Conservation (phyloP, 1,284 basidiomycete genomes). For the Anthracocystis panici-leucophaei region DNA sequence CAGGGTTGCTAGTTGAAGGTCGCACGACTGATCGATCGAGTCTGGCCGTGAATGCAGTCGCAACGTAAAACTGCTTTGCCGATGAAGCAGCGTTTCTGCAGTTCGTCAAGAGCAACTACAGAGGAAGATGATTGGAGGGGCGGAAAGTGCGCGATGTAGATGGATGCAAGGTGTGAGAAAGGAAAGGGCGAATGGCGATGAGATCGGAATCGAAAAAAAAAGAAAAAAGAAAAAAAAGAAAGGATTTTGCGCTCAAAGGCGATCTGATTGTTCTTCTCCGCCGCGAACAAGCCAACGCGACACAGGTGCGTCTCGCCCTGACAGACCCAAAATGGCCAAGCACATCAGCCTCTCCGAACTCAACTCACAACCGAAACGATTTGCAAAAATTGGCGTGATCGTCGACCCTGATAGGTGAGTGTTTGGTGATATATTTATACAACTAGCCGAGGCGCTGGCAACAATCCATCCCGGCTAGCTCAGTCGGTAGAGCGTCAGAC, state of each 20-base stretch:
- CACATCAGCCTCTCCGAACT: not conserved
- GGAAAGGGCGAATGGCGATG: not conserved
- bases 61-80: not conserved
- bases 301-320: not conserved
- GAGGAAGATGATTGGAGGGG: not conserved
- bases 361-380: not conserved
- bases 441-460: not conserved
- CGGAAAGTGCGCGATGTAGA: not conserved
- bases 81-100: not conserved
- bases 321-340: no score
- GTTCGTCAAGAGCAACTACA: not conserved
- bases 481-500: slow-evolving; percentile 70
- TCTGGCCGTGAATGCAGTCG: not conserved
- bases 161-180: not conserved
- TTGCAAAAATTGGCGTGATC: slow-evolving; percentile 16
- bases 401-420: not conserved
- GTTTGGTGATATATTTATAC: not conserved
- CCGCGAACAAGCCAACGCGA: slow-evolving; percentile 19
- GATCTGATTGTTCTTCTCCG: slow-evolving; percentile 6
- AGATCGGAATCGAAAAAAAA: not conserved
- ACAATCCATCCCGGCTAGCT: slow-evolving; percentile 67
- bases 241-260: slow-evolving; percentile 3
- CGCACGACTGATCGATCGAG: slow-evolving; percentile 1
- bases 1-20: not conserved
- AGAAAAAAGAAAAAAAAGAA: not conserved